phyloP scores from a whole-genome alignment of 495 filamentous ascomycete species.

The Penicillium lividum region DNA sequence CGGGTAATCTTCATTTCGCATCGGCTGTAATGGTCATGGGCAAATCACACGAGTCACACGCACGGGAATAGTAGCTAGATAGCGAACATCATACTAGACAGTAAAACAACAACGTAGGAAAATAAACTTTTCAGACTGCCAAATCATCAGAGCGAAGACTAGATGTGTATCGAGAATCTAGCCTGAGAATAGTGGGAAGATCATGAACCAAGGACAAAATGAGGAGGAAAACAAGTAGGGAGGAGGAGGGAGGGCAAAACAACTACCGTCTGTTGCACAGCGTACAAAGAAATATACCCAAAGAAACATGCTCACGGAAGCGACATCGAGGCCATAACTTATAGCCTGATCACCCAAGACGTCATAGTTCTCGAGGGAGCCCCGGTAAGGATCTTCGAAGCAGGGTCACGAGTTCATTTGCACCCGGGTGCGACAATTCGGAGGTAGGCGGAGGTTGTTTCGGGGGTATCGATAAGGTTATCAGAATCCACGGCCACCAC shows the following conservation, averaged over 20 bases:
- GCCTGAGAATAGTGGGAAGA: conserved; percentile 30
- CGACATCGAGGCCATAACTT: background rate
- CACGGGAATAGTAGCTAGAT: conserved; percentile 43
- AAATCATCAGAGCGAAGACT: conserved; percentile 40
- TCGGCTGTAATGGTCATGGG: conserved; percentile 45
- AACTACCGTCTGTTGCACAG: conserved; percentile 21
- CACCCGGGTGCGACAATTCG: conserved; percentile 15
- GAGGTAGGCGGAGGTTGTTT: conserved; percentile 29
- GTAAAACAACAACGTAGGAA: conserved; percentile 13
- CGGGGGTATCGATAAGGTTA: conserved; percentile 49
- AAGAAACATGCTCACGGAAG: conserved; percentile 16
- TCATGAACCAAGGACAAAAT: conserved; percentile 27
- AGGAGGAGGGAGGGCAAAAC: conserved; percentile 20
- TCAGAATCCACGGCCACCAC: conserved; percentile 49
- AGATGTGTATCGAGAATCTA: conserved; percentile 39
- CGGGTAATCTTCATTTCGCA: conserved; percentile 38
- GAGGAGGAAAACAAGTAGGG: conserved; percentile 7
- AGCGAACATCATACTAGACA: conserved; percentile 26
- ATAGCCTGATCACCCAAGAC: background rate
- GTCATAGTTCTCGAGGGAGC: background rate
- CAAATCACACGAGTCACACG: conserved; percentile 41
- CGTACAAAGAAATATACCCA: conserved; percentile 15
- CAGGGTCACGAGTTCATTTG: conserved; percentile 8
- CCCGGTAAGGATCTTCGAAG: conserved; percentile 3
- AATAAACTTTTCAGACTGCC: conserved; percentile 50